phyloP scores from a whole-genome alignment of 768 basidiomycete genomes.

The Leccinum obscurum region DNA sequence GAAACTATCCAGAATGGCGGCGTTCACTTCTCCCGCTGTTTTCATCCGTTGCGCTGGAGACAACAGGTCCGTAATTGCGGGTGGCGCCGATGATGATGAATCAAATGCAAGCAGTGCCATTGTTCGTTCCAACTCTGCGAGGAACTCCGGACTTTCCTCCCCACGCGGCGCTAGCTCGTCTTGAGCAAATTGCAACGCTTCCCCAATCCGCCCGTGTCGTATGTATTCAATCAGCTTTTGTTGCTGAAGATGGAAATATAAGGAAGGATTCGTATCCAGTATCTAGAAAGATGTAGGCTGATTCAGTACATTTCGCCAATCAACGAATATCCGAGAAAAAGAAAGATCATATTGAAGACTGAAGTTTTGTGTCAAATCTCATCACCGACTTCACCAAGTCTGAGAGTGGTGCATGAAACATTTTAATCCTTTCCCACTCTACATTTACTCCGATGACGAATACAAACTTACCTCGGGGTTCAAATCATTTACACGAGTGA shows the following conservation, averaged over 20 bases:
- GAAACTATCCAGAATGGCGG: constrained; percentile 88
- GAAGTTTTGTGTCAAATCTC: constrained; percentile 81
- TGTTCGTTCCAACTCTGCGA: constrained; percentile 88
- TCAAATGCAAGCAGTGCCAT: constrained; percentile 93
- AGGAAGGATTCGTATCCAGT: constrained; percentile 88
- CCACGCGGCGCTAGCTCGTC: constrained; percentile 92
- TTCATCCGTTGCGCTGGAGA: constrained; percentile 86
- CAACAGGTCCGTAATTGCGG: constrained; percentile 75
- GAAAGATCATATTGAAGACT: constrained; percentile 91
- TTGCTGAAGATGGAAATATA: constrained; percentile 96
- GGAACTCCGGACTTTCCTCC: constrained; percentile 92
- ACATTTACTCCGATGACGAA: constrained; percentile 2
- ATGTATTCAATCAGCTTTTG: constrained; percentile 96
- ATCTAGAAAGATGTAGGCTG: constrained; percentile 57
- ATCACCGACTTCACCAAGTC: constrained; percentile 77
- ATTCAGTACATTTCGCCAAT: constrained; percentile 17
- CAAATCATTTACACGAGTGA: constrained; percentile 91
- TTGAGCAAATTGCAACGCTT: constrained; percentile 90
- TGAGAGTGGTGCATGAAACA: constrained; percentile 99
- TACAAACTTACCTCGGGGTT: constrained; percentile 85
- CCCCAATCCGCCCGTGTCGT: constrained; percentile 71
- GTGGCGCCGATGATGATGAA: constrained; percentile 48
- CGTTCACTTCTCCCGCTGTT: constrained; percentile 95
- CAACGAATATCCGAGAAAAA: constrained; percentile 2
- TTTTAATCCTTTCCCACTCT: constrained; percentile 71